These are phyloP conservation scores for Kodamaea sp. DNA, from an alignment of 1,139 yeast genomes.

Conservation along the genomic window DNA sequence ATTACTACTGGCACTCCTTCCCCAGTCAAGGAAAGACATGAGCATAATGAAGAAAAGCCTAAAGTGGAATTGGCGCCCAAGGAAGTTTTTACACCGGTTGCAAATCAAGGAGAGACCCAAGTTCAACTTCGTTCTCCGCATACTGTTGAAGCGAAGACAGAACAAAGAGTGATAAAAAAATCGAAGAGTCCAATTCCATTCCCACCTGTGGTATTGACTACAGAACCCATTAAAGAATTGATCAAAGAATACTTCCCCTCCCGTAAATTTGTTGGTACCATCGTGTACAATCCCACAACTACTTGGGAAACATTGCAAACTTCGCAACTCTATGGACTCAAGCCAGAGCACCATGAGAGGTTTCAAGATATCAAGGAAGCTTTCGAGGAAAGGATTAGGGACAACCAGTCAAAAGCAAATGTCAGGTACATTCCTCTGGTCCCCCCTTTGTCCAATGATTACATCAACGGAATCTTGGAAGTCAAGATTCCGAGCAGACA, in stretches of 20 bases:
- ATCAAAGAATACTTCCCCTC: constrained; percentile 47
- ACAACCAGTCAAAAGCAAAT: constrained; percentile 16
- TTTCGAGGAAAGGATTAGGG: constrained; percentile 27
- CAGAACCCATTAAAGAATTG: constrained; percentile 45
- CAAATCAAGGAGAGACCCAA: background rate
- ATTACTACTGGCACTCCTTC: background rate
- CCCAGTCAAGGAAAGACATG: background rate
- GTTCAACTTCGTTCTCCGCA: background rate
- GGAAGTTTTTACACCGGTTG: too few species aligned
- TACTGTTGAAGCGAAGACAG: background rate
- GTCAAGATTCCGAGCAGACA: constrained; percentile 59
- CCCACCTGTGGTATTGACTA: constrained; percentile 35
- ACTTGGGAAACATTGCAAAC: constrained; percentile 47
- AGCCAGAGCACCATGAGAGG: constrained; percentile 33
- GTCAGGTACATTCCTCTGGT: constrained; percentile 39
- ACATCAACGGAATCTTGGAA: constrained; percentile 62
- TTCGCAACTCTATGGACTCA: constrained; percentile 37
- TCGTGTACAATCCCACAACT: constrained; percentile 60
- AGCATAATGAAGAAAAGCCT: too few species aligned
- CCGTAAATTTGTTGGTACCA: constrained; percentile 57
- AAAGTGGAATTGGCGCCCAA: too few species aligned
- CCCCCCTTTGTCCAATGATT: constrained; percentile 51
- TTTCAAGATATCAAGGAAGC: constrained; percentile 32
- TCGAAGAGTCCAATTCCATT: constrained; percentile 3
- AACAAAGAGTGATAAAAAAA: background rate